Percentiles rank a stretch among this genome's conserved stretches.
Conservation (phyloP, 2,329 filamentous ascomycete species). For the Trichothecium roseum region DNA sequence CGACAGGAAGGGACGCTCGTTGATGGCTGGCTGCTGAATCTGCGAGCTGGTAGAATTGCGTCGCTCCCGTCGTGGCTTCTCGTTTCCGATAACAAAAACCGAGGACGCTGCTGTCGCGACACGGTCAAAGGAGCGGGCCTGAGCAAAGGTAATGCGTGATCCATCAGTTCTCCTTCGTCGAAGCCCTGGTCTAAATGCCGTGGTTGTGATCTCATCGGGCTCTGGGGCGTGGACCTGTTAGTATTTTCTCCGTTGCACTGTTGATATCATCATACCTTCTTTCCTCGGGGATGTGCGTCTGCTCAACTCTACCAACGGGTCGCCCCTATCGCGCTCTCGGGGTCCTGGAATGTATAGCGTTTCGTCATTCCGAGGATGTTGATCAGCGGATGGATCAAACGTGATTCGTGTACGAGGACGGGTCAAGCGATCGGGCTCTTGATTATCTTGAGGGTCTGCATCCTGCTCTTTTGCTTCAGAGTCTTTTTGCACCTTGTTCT, state of each 20-base stretch:
- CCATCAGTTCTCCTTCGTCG: constrained; percentile 14
- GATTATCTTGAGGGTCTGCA: not conserved
- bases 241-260: no score
- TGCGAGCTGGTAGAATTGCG: constrained; percentile 4
- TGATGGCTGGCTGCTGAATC: constrained; percentile 7
- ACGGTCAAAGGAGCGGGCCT: constrained; percentile 24
- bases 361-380: constrained; percentile 13
- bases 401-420: constrained; percentile 10
- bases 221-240: no score
- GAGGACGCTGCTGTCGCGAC: constrained; percentile 22
- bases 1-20: constrained; percentile 27
- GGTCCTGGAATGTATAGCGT: constrained; percentile 20
- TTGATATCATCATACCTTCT: constrained; percentile 13
- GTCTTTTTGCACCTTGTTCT: no score
- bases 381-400: constrained; percentile 15
- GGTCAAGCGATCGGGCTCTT: not conserved
- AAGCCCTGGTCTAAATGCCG: constrained; percentile 3
- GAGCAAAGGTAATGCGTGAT: constrained; percentile 11
- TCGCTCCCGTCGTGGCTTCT: constrained; percentile 8
- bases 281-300: constrained; percentile 8
- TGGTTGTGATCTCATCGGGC: no score
- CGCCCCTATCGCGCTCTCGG: constrained; percentile 19
- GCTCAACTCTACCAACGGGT: constrained; percentile 16
- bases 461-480: not conserved
- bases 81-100: constrained; percentile 25